phyloP scores from a whole-genome alignment of 2,329 filamentous ascomycete species.

The Paecilomyces niveus region DNA sequence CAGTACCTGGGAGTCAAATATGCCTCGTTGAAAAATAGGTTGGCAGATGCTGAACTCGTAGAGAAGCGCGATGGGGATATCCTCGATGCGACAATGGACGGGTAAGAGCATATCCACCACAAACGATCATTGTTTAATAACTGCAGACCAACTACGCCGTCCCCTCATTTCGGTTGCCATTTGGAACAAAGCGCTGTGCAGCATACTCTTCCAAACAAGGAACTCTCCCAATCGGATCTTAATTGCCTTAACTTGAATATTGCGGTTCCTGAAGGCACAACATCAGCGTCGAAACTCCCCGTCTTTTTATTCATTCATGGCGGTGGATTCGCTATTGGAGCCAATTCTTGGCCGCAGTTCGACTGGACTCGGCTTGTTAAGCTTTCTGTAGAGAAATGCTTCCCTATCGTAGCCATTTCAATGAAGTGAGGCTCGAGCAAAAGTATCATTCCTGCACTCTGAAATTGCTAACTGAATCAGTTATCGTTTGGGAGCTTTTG shows the following conservation, averaged over 20 bases:
- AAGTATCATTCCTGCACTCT: not conserved
- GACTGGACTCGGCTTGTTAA: constrained; percentile 41
- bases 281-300: constrained; percentile 32
- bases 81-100: constrained; percentile 28
- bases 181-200: constrained; percentile 45
- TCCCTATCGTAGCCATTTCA: constrained; percentile 41
- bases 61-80: constrained; percentile 15
- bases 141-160: constrained; percentile 33
- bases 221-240: constrained; percentile 35
- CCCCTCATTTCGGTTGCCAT: constrained; percentile 34
- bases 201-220: constrained; percentile 36
- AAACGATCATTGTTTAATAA: not conserved
- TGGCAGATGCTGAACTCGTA: constrained; percentile 27
- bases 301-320: constrained; percentile 50
- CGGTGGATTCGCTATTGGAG: constrained; percentile 44
- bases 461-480: constrained; percentile 18
- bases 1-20: constrained; percentile 34
- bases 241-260: constrained; percentile 50
- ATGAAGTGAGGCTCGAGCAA: constrained; percentile 35
- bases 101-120: constrained; percentile 16
- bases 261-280: constrained; percentile 32
- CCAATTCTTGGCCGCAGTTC: constrained; percentile 48
- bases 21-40: constrained; percentile 24
- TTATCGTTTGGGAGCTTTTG: constrained; percentile 41
- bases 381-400: constrained; percentile 34